Evolutionary conservation across 1,139 yeast genomes (phyloP), one percentile per base, ranked within the genome.

Genomic region (Suhomyces choctaworum): DNA sequence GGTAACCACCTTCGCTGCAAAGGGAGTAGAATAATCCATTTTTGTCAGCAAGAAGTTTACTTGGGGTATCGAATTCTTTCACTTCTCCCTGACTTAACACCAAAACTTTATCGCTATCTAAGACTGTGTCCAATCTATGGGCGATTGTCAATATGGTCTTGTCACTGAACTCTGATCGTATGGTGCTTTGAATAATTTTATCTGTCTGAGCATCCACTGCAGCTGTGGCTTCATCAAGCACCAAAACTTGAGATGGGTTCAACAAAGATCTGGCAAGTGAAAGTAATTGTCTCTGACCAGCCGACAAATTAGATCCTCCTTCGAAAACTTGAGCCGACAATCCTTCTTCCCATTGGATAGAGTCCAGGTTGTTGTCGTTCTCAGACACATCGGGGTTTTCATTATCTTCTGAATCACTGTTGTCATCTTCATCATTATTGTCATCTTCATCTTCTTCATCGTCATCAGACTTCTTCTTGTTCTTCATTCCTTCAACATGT

Each of bases 161-260:
- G 32, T 63, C 60, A 25, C 49, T 54, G 39, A 63, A 63, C 34
- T 62, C 62, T 3, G 46, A 40, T 36, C 66, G 47, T 20, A 63
- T 62, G 1, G 69, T 62, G 17, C 56, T 54, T 41, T 64, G 69
- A 20, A 64, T 60, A 30, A 63, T 52, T 35, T 58, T 57, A 42
- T 63, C 70, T 1, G 69, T 63, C 41, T 62, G 60, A 5, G 60
- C 66, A 46, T 64, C 69, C 16, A 64, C 67, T 3, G 68, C 60
- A 9, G 69, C 67, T 4, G 69, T 63, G 7, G 69, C 69, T 41
- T 64, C 70, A 42, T 63, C 69, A 29, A 64, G 50, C 25, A 65
- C 56, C 32, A 65, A 54, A 15, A 65, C 56, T 29, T 54, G 60
- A 0, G 66, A 56, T 19, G 56, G 53, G 29, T 62, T 62, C 31